Percentiles rank a stretch among this genome's conserved stretches.
phyloP scores from a whole-genome alignment of 768 basidiomycete species.

The Mrakia gelida region DNA sequence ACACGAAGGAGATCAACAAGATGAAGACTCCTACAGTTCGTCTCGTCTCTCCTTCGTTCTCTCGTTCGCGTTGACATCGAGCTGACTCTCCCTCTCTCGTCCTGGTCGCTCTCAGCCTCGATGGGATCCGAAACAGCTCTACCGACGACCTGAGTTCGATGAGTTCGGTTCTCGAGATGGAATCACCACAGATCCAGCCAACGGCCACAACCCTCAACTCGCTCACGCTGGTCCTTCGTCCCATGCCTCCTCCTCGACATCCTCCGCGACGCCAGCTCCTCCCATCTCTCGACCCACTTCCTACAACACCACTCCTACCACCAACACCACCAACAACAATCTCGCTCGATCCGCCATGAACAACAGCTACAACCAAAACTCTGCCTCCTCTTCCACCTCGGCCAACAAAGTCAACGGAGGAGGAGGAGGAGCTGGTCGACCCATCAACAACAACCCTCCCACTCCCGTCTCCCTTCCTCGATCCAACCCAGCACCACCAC shows the following conservation, averaged over 20 bases:
- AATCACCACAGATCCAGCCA: conserved; percentile 22
- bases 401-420: not conserved
- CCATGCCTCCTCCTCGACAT: not conserved
- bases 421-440: not conserved
- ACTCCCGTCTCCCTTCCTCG: conserved; percentile 9
- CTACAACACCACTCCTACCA: not conserved
- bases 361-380: conserved; percentile 13
- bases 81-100: not conserved
- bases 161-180: conserved; percentile 25
- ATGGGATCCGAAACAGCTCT: conserved; percentile 34
- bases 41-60: conserved; percentile 30
- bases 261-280: not conserved
- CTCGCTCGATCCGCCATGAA: conserved; percentile 23
- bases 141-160: conserved; percentile 33
- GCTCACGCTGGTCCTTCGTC: not conserved
- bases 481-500: not conserved
- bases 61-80: not conserved
- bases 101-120: conserved; percentile 32
- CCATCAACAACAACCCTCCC: not conserved
- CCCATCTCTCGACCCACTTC: not conserved
- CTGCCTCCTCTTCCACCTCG: not conserved
- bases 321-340: not conserved
- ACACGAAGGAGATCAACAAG: conserved; percentile 75
- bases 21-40: conserved; percentile 77
- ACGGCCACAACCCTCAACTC: not conserved